Evolutionary conservation across 805 yeast species (phyloP), one percentile per base, ranked within the genome.

Genomic region (Pichia cephalocereana): DNA sequence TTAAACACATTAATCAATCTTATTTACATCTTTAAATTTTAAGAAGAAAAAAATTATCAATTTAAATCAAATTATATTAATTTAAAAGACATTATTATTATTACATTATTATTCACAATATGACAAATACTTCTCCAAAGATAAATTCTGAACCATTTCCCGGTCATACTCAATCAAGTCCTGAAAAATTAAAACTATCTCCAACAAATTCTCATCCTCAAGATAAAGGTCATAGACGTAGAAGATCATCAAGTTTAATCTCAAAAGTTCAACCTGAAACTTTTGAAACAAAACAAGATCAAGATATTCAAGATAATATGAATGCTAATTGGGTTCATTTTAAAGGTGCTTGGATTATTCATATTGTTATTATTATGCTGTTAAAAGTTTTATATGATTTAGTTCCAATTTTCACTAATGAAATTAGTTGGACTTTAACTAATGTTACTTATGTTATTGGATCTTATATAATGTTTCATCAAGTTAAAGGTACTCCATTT

Each of bases 261-360:
- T 91, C 95, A 42, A 96, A 91, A 61, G 85, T 91, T 46, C 93
- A 86, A 62, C 96, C 95, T 17, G 99, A 93, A 63, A 82, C 89
- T 17, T 77, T 86, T 57, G 97, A 91, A 57, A 95, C 90, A 39
- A 86, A 83, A 64, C 87, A 83, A 59, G 99, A 91, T 64, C 98
- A 91, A 68, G 83, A 84, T 46, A 72, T 89, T 45, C 79, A 85
- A 56, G 90, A 96, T 30, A 93, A 93, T 61, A 74, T 89, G 68
- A 93, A 93, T 64, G 97, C 97, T 28, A 82, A 82, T 57, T 91
- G 99, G 99, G 96, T 93, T 32, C 86, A 90, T 63, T 84, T 80
- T 59, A 89, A 91, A 59, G 99, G 96, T 43, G 98, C 98, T 1
- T 93, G 99, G 99, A 71, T 83, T 30, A 83, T 91, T 49, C 99